Percentiles rank a stretch among this genome's conserved stretches.
These are phyloP conservation scores for Gossypium longicalyx DNA, from an alignment of 345 rosid species.

Conservation along the genomic window DNA sequence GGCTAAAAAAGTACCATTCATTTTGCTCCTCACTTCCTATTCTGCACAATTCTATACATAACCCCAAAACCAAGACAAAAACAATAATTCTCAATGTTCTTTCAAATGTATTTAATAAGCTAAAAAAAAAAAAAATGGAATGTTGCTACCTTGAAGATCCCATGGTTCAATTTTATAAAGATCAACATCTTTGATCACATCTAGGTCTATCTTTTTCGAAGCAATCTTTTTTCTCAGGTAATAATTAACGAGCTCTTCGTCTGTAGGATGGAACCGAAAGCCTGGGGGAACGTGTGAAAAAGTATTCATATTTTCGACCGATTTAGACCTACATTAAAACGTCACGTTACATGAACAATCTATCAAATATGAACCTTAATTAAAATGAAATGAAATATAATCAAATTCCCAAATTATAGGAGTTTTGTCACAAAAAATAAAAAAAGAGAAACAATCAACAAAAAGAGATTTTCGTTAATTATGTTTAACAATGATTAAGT, in stretches of 20 bases:
- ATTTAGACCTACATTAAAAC: constrained; percentile 29
- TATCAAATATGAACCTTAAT: no score
- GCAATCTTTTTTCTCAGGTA: constrained; percentile 64
- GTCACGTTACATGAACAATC: background rate
- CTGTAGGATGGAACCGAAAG: constrained; percentile 75
- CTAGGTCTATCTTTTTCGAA: constrained; percentile 61
- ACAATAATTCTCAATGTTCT: background rate
- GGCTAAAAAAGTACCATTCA: constrained; percentile 99
- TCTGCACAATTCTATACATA: constrained; percentile 57
- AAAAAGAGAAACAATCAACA: background rate
- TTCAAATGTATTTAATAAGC: no score
- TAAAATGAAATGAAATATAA: no score
- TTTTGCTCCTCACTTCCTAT: constrained; percentile 83
- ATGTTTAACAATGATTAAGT: background rate
- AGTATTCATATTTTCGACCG: constrained; percentile 35
- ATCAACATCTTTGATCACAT: constrained; percentile 72
- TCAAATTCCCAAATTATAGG: no score
- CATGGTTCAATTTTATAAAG: constrained; percentile 80
- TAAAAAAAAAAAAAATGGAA: background rate
- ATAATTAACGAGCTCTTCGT: constrained; percentile 77
- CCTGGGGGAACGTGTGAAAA: constrained; percentile 73
- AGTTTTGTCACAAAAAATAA: background rate
- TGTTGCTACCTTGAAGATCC: constrained; percentile 64
- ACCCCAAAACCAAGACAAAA: background rate
- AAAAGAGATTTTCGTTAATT: background rate